phyloP scores from a whole-genome alignment of 768 basidiomycete genomes.

The Boletus patriciae region DNA sequence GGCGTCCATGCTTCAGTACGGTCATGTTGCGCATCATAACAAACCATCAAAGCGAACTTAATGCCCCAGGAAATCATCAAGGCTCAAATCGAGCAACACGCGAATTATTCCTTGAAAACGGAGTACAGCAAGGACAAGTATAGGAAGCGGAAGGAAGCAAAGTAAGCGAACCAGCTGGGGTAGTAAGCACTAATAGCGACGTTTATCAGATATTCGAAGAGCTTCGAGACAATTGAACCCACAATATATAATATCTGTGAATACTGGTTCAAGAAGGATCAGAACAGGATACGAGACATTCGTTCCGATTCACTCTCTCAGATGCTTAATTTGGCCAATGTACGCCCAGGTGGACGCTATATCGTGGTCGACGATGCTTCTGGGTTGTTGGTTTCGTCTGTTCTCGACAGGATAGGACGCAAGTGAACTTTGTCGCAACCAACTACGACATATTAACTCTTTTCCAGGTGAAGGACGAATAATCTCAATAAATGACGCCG shows the following conservation, averaged over 20 bases:
- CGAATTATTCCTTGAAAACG: slow-evolving; percentile 90
- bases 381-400: slow-evolving; percentile 80
- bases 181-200: neutral
- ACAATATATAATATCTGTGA: slow-evolving; percentile 85
- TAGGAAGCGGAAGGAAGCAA: slow-evolving; percentile 93
- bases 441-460: neutral
- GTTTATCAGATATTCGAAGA: slow-evolving; percentile 72
- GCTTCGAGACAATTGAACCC: slow-evolving; percentile 84
- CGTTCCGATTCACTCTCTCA: slow-evolving; percentile 89
- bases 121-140: slow-evolving; percentile 99
- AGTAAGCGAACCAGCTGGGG: slow-evolving; percentile 50
- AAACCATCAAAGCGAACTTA: slow-evolving; percentile 11
- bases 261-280: slow-evolving; percentile 87
- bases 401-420: slow-evolving; percentile 88
- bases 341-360: slow-evolving; percentile 84
- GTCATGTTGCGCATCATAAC: slow-evolving; percentile 9
- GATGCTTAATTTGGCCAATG: slow-evolving; percentile 78
- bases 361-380: slow-evolving; percentile 91
- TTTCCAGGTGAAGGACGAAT: slow-evolving; percentile 72
- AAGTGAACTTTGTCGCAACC: slow-evolving; percentile 14
- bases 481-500: slow-evolving; percentile 82
- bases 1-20: slow-evolving; percentile 76
- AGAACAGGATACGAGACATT: slow-evolving; percentile 76
- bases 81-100: slow-evolving; percentile 89
- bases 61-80: slow-evolving; percentile 86